Base-by-base conservation (phyloP, 108 stramenopile species). In the Cylindrotheca closterium region DNA sequence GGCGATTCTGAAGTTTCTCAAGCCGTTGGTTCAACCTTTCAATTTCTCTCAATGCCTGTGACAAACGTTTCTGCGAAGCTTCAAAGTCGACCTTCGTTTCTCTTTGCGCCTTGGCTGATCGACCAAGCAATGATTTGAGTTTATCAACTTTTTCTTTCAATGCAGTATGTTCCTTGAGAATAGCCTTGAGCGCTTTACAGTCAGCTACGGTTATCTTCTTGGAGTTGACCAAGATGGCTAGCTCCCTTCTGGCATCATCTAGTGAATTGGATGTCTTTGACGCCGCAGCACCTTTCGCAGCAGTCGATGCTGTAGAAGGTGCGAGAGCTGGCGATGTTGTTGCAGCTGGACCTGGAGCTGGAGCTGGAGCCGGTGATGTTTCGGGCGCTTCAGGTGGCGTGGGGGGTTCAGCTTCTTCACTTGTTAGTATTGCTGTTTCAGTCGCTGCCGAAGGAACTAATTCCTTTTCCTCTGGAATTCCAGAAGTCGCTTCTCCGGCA, bases 71-170 rank as follows among this genome's bases (percentile, higher is more conserved):
- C 33, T 83, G 78, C 23, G 78, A 69, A 12, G 70, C 60, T 22
- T 91, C 89, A 10, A 85, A 59, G 50, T 91, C 89, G 4, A 85
- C 66, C 59, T 94, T 94, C 18, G 88, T 74, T 57, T 94, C 92
- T n/a, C 87, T 75, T 56, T 90, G 89, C 1, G 88, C 89, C 65
- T 94, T 91, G 27, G 92, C 92, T 2, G 87, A 89, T 42, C 88
- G 74, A n/a, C 87, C 89, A 45, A 94, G 58, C 21, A 94, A 55
- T 0, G 89, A 89, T 65, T 94, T 94, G 51, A 94, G 80, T 54
- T 88, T 91, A 58, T 63, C 73, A 7, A 89, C 85, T 73, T 94
- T 94, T 47, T 89, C 89, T 30, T 80, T 81, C 24, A 94, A 70
- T 47, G 74, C 58, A 30, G 74, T 75, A 58, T 90, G 82, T 34